These are phyloP conservation scores for Melanogaster broomeanus DNA, from an alignment of 768 basidiomycete species.

Conservation along the genomic window DNA sequence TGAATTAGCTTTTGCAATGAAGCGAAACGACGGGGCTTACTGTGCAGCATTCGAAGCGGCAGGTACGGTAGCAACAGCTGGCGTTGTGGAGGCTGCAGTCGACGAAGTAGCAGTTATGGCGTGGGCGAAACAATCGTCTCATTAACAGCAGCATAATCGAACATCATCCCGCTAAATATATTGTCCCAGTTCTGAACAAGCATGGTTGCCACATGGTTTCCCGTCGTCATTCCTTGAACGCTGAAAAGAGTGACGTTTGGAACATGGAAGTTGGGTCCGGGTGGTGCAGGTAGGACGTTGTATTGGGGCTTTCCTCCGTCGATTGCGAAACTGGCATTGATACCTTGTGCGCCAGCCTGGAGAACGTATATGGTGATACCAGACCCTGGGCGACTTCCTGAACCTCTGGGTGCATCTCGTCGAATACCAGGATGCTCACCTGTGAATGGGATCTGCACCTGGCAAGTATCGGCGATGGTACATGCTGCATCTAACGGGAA, in stretches of 20 bases:
- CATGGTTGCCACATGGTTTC: slow-evolving; percentile 16
- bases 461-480: slow-evolving; percentile 8
- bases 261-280: slow-evolving; percentile 10
- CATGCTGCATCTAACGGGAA: slow-evolving; percentile 10
- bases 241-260: slow-evolving; percentile 15
- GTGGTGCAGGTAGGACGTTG: slow-evolving; percentile 10
- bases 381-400: slow-evolving; percentile 10
- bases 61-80: not conserved
- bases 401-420: not conserved
- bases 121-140: slow-evolving; percentile 8
- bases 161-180: slow-evolving; percentile 16
- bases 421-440: not conserved
- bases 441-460: slow-evolving; percentile 15
- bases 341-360: slow-evolving; percentile 16
- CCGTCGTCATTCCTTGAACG: slow-evolving; percentile 11
- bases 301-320: slow-evolving; percentile 8
- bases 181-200: slow-evolving; percentile 12
- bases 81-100: not conserved
- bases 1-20: not conserved
- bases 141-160: slow-evolving; percentile 19
- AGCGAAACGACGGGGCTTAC: not conserved
- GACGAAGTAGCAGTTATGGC: not conserved
- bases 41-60: not conserved
- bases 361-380: slow-evolving; percentile 20
- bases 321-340: slow-evolving; percentile 15